A percentile compares a stretch with the other conserved stretches of the same genome.
phyloP scores from a whole-genome alignment of 2,329 filamentous ascomycete genomes.

The Aspergillus candidus region DNA sequence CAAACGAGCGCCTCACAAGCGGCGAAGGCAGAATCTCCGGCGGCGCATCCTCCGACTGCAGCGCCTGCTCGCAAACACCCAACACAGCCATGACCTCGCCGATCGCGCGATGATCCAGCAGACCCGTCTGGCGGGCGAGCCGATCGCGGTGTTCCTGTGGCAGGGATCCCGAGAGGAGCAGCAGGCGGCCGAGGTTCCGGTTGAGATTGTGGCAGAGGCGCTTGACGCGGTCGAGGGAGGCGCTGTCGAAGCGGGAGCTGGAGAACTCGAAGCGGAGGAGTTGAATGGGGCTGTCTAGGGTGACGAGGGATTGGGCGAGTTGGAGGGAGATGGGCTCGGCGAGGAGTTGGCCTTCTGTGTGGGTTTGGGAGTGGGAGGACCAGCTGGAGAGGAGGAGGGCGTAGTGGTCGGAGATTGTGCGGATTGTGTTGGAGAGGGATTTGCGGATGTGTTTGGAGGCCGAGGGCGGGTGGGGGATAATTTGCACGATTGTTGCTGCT shows the following conservation, averaged over 20 bases:
- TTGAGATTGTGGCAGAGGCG: conserved; percentile 28
- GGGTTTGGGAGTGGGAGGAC: conserved; percentile 15
- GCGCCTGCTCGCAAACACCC: conserved; percentile 41
- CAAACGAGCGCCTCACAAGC: conserved; percentile 34
- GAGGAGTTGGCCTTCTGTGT: conserved; percentile 18
- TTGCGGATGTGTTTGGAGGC: conserved; percentile 42
- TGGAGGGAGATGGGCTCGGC: conserved; percentile 28
- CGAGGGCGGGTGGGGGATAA: conserved; percentile 45
- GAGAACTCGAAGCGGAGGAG: conserved; percentile 36
- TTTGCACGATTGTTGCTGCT: conserved; percentile 41
- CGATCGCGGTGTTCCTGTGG: conserved; percentile 38
- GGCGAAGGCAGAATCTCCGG: conserved; percentile 46
- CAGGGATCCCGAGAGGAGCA: conserved; percentile 28
- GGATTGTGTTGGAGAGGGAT: conserved; percentile 41
- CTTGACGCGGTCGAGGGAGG: conserved; percentile 27
- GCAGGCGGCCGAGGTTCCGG: conserved; percentile 31
- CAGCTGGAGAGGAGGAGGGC: conserved; percentile 45
- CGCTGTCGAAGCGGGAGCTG: conserved; percentile 33
- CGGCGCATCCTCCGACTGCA: conserved; percentile 45
- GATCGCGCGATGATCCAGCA: conserved; percentile 41
- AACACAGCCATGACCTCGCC: conserved; percentile 49
- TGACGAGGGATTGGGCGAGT: conserved; percentile 26
- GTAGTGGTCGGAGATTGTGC: conserved; percentile 45
- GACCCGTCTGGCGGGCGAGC: conserved; percentile 33
- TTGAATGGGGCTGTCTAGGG: conserved; percentile 30